Evolutionary conservation across 108 stramenopile genomes (phyloP).

Genomic region (Thalassiosira profunda): DNA sequence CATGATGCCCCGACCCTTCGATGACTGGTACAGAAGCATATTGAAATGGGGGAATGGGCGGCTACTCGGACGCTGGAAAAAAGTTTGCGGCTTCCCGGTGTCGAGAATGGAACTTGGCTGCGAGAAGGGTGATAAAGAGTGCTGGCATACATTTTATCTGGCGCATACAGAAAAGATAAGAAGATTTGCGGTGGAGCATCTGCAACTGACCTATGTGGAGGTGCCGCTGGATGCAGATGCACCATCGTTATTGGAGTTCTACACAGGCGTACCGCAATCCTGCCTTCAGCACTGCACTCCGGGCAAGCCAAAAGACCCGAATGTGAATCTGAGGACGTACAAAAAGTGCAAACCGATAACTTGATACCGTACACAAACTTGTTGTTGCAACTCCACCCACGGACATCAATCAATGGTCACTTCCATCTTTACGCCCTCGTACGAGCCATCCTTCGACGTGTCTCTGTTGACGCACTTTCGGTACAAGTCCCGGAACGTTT

Average conservation of each 20-base stretch:
- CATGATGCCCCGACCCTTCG: conserved; percentile 20
- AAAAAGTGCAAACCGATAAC: conserved; percentile 6
- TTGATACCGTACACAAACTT: neutral
- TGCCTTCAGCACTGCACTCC: conserved; percentile 51
- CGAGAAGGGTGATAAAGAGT: conserved; percentile 30
- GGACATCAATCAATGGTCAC: conserved; percentile 75
- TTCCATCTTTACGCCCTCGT: conserved; percentile 92
- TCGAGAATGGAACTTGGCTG: no score
- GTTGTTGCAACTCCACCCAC: neutral
- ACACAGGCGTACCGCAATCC: conserved; percentile 39
- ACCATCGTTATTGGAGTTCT: conserved; percentile 44
- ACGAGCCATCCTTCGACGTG: conserved; percentile 90
- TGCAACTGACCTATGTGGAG: conserved; percentile 59
- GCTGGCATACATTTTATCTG: conserved; percentile 51
- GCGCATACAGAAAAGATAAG: conserved; percentile 58
- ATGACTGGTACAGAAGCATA: conserved; percentile 19
- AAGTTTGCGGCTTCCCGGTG: conserved; percentile 35
- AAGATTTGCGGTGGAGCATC: conserved; percentile 52
- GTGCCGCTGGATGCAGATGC: conserved; percentile 44
- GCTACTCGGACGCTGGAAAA: conserved; percentile 10
- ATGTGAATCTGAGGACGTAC: neutral
- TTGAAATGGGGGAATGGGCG: conserved; percentile 22
- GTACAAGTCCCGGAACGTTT: conserved; percentile 73
- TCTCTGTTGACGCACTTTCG: conserved; percentile 91
- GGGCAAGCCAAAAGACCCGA: conserved; percentile 12